Evolutionary conservation across 495 filamentous ascomycete genomes (phyloP).

Genomic region (Neurospora sp.): DNA sequence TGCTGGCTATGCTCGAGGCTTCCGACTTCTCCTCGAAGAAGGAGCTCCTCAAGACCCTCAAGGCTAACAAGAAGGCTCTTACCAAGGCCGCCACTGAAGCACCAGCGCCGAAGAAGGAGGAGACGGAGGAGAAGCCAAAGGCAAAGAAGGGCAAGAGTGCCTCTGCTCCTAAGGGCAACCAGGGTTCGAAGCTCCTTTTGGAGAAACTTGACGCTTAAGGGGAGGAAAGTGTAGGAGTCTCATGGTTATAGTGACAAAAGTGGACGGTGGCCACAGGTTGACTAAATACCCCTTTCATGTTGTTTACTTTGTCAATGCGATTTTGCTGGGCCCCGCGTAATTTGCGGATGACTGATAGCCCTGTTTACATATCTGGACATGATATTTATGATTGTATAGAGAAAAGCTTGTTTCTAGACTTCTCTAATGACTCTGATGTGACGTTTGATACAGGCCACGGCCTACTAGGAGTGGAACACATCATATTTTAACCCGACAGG

Average conservation of each 20-base stretch:
- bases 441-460: neutral
- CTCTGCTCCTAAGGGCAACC: constrained; percentile 35
- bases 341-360: constrained; percentile 1
- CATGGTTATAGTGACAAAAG: neutral
- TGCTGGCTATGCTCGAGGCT: constrained; percentile 70
- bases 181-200: constrained; percentile 31
- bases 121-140: constrained; percentile 27
- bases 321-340: neutral
- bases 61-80: constrained; percentile 44
- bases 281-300: neutral
- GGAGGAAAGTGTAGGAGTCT: neutral
- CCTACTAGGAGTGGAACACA: too few relatives aligned
- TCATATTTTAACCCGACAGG: too few relatives aligned
- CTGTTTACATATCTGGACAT: constrained; percentile 2
- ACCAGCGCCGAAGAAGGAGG: constrained; percentile 26
- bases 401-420: neutral
- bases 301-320: neutral
- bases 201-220: neutral
- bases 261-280: neutral
- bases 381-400: neutral
- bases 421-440: neutral
- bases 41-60: constrained; percentile 55
- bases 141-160: constrained; percentile 4
- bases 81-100: constrained; percentile 40
- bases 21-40: constrained; percentile 59